These are phyloP conservation scores for Selaginella moellendorffii DNA, from an alignment of 75 land plant species.

Conservation along the genomic window DNA sequence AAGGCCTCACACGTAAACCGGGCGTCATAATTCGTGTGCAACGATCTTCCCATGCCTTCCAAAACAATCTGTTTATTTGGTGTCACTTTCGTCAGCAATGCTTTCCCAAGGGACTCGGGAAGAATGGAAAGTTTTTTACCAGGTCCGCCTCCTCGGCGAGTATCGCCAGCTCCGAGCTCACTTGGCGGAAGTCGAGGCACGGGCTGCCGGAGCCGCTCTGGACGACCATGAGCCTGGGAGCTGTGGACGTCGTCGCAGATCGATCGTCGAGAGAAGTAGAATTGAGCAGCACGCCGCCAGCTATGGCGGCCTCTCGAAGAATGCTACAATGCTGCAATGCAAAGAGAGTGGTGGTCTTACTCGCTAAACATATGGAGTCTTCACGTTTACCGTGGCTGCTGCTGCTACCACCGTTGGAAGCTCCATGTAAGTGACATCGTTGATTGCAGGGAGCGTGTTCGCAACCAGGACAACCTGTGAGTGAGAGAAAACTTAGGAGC, in stretches of 20 bases:
- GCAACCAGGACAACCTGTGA: slow-evolving; percentile 91
- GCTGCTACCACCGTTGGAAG: slow-evolving; percentile 87
- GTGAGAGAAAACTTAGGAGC: not conserved
- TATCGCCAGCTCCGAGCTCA: slow-evolving; percentile 88
- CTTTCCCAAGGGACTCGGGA: too few relatives aligned
- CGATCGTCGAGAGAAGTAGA: slow-evolving; percentile 27
- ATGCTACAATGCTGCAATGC: slow-evolving; percentile 75
- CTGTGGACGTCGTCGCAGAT: slow-evolving; percentile 14
- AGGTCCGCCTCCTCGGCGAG: slow-evolving; percentile 91
- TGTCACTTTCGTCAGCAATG: too few relatives aligned
- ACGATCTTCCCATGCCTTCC: slow-evolving; percentile 98
- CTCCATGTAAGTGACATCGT: slow-evolving; percentile 89
- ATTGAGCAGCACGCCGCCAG: slow-evolving; percentile 86
- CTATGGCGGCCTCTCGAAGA: slow-evolving; percentile 78
- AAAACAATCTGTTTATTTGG: slow-evolving; percentile 67
- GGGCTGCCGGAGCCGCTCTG: slow-evolving; percentile 98
- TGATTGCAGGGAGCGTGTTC: slow-evolving; percentile 89
- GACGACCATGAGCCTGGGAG: slow-evolving; percentile 81
- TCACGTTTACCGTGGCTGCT: slow-evolving; percentile 94
- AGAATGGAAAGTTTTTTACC: slow-evolving; percentile 22
- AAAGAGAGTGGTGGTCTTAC: not conserved
- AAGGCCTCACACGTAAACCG: slow-evolving; percentile 76
- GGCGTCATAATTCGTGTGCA: slow-evolving; percentile 94
- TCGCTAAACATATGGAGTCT: too few relatives aligned
- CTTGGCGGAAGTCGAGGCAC: slow-evolving; percentile 88